Base-by-base conservation (phyloP, 257 asterid species). In the Datura wrightii region DNA sequence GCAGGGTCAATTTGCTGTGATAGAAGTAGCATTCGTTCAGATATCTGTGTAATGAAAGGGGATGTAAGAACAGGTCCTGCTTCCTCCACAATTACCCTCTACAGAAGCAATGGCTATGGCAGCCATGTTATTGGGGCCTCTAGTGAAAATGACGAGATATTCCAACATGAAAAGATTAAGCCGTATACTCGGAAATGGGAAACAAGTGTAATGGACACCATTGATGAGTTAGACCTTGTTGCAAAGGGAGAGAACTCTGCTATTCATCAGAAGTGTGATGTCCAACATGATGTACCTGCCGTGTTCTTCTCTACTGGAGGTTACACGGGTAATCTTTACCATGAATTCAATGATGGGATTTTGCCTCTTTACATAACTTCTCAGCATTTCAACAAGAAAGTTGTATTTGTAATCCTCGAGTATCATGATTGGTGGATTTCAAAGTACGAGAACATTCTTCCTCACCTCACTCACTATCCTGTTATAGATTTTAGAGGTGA, bases 161-260 rank as follows among this genome's bases (percentile, higher is more conserved):
- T 90, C 82, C 96, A 88, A 41, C 94, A 46, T 3, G 99, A 97
- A 86, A 92, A 94, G 88, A 91, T 94, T 53, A 90, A 87, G 85
- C 99, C 98, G 0, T 97, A 97, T 44, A 93, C 99, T 2, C 89
- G 99, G 46, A 97, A 97, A 91, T 97, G 99, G 99, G 99, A 97
- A 85, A 85, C 92, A 19, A 82, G 50, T 79, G 91, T 90, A 34
- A 97, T 97, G 99, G 80, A 83, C 66, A 91, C 97, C 1, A 90
- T 97, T 56, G 91, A 88, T n/a, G 94, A 97, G 62, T 81, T 97
- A 37, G 62, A 88, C 89, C 97, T 97, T 24, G 71, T 91, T 74
- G 84, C 85, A 54, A 91, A 88, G 86, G 82, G 66, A 69, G 79
- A 85, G 16, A 86, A 67, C 48, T 76, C 85, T 2, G 82, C 83